Evolutionary conservation across 1,284 basidiomycete genomes (phyloP).

Genomic region (Sporisorium graminicola): DNA sequence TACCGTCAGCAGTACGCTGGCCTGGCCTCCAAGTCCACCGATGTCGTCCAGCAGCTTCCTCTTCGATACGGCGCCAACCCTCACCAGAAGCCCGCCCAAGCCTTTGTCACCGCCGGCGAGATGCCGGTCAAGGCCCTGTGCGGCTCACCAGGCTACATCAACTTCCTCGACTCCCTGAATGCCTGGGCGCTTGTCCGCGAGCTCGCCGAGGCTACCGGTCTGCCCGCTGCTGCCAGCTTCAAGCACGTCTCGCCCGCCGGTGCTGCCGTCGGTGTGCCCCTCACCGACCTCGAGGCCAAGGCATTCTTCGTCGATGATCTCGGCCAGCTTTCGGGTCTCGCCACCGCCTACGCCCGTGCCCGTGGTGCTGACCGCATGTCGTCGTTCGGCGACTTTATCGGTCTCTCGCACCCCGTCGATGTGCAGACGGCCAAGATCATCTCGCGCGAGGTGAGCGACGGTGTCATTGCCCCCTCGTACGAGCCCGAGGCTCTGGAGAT

Average conservation of each 20-base stretch:
- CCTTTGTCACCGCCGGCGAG: constrained; percentile 88
- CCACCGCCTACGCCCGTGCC: constrained; percentile 93
- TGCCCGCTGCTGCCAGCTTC: constrained; percentile 98
- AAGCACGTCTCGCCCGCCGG: constrained; percentile 99
- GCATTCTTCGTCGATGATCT: constrained; percentile 97
- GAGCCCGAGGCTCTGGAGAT: constrained; percentile 88
- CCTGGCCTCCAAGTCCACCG: constrained; percentile 70
- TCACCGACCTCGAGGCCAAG: constrained; percentile 87
- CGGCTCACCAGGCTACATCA: constrained; percentile 98
- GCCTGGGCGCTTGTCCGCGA: constrained; percentile 97
- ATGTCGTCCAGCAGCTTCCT: constrained; percentile 75
- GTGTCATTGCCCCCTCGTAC: constrained; percentile 96
- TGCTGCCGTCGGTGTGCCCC: constrained; percentile 78
- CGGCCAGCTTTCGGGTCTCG: constrained; percentile 87
- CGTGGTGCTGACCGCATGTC: constrained; percentile 99
- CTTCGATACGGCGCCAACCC: constrained; percentile 98
- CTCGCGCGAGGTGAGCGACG: constrained; percentile 96
- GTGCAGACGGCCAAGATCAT: constrained; percentile 95
- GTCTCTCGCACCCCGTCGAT: constrained; percentile 91
- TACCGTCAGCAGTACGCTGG: constrained; percentile 96
- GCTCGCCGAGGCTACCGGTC: constrained; percentile 80
- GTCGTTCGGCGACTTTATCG: constrained; percentile 98
- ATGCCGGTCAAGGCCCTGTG: constrained; percentile 94
- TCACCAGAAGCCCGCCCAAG: constrained; percentile 98
- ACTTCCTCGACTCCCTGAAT: constrained; percentile 97